Evolutionary conservation across 345 rosid genomes (phyloP), one percentile per base, ranked within the genome.

Genomic region (Adansonia digitata): DNA sequence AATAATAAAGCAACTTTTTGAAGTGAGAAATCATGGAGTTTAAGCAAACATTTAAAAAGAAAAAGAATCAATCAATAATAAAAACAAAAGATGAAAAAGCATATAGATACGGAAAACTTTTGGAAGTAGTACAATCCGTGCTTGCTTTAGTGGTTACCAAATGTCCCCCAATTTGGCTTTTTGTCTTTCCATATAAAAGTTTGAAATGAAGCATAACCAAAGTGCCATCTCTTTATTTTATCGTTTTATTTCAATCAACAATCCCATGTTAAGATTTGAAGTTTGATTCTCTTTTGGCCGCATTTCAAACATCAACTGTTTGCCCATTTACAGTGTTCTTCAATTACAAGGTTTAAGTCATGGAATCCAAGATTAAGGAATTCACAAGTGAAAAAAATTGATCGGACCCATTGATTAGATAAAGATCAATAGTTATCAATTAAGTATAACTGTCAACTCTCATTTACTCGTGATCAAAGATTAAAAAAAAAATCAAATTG

Each of bases 71-170:
- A 53, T 22, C 5, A 22, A 10, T 48, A n/a, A n/a, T n/a, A 55
- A 29, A 29, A 59, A 5, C 8, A 14, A 29, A 29, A 13, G 39
- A 43, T 2, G 20, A 17, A 43, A 43, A 66, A 24, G 37, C 71
- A 26, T 15, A 26, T 26, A 20, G 37, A 46, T 27, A 46, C 0
- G 72, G 72, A 43, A 68, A 68, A n/a, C 22, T 26, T 45, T 46
- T 0, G 22, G 18, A 46, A 46, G 57, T 5, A 48, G 72, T 69
- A 48, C 72, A 48, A 69, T 69, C 72, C 72, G 56, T 69, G 72
- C 57, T 69, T 69, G 18, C 57, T 48, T 68, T 46, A 68, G 55
- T 68, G 11, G 72, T 68, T 68, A 46, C 14, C 40, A 13, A n/a
- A 15, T 68, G 57, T 68, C 56, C 34, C 26, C 37, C 10, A n/a